phyloP scores from a whole-genome alignment of 176 grass and related monocot genomes.

The Aegilops tauschii region DNA sequence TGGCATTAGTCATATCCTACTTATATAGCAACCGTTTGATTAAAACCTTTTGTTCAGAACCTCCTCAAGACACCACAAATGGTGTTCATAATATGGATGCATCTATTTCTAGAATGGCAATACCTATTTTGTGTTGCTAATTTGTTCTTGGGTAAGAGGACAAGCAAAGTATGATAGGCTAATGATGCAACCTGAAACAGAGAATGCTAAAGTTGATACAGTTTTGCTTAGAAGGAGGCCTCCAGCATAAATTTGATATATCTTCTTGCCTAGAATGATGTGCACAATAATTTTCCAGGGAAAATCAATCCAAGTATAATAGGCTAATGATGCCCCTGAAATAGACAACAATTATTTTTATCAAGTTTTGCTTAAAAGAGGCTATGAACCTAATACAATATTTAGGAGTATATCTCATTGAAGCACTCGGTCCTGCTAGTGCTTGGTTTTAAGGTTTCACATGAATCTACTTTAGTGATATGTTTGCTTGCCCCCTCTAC shows the following conservation, averaged over 20 bases:
- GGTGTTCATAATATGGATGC: background rate
- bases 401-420: too few species aligned
- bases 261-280: background rate
- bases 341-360: background rate
- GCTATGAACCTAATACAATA: too few species aligned
- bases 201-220: background rate
- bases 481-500: too few species aligned
- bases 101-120: background rate
- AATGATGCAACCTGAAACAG: background rate
- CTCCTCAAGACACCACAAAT: background rate
- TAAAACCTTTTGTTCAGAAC: background rate
- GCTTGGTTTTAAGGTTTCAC: too few species aligned
- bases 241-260: background rate
- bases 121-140: background rate
- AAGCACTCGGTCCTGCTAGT: too few species aligned
- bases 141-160: background rate
- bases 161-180: background rate
- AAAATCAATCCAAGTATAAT: background rate
- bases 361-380: background rate
- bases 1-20: background rate
- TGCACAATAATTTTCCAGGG: background rate
- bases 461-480: too few species aligned
- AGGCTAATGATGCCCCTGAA: background rate
- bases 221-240: background rate
- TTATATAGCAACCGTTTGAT: background rate